phyloP scores from a whole-genome alignment of 257 asterid genomes.

The Petunia axillaris region DNA sequence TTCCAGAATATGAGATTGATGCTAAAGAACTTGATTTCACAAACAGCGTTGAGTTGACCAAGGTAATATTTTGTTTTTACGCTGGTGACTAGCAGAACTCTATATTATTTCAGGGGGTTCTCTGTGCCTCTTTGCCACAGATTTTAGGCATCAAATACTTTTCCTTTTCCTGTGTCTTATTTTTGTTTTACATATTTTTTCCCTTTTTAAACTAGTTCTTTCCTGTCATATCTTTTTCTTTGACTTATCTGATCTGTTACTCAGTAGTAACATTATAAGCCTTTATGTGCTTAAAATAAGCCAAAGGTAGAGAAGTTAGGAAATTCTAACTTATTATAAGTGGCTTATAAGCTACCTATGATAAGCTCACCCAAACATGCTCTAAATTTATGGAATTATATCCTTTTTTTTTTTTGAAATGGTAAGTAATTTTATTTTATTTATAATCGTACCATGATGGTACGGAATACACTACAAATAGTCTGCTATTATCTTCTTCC shows the following conservation, averaged over 20 bases:
- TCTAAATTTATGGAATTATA: too few species aligned
- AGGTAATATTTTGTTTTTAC: conserved; percentile 47
- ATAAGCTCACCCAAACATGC: too few species aligned
- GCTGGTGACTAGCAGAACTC: neutral
- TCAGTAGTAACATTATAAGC: neutral
- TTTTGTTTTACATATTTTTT: neutral
- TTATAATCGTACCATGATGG: too few species aligned
- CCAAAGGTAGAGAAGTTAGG: too few species aligned
- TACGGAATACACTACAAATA: too few species aligned
- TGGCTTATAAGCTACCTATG: too few species aligned
- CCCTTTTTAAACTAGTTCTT: neutral
- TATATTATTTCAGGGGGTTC: neutral
- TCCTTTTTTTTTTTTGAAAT: too few species aligned
- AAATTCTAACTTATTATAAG: too few species aligned
- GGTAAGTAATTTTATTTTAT: too few species aligned
- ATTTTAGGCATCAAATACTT: neutral
- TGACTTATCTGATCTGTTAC: neutral
- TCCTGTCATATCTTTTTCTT: neutral
- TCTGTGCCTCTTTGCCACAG: neutral
- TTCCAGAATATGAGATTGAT: conserved; percentile 91
- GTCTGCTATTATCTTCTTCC: too few species aligned
- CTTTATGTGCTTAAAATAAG: too few species aligned
- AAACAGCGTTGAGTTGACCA: conserved; percentile 62
- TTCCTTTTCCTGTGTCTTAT: neutral
- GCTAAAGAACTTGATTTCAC: conserved; percentile 87